Base-by-base conservation (phyloP, 2,329 filamentous ascomycete species). In the Amylocarpus encephaloides region DNA sequence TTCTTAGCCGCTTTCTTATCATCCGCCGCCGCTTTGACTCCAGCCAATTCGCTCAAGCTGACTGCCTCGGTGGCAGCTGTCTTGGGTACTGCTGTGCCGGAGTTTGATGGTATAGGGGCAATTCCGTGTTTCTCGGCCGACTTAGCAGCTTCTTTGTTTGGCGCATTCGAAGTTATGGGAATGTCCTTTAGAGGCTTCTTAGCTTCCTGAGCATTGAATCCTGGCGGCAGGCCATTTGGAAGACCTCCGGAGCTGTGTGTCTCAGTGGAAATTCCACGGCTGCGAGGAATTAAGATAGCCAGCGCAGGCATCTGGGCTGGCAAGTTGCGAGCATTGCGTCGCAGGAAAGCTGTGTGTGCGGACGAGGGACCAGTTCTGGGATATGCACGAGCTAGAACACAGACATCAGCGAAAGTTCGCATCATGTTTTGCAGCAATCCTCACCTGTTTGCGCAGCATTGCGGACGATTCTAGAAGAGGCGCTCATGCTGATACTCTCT, bases 201-300 rank as follows among this genome's bases (percentile, higher is more conserved):
- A 10, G 84, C 83, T 66, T 85, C 71, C 59, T 85, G 76, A 18
- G 82, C 71, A 67, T 85, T 85, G 71, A 87, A 88, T 33, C 84
- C 83, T 29, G 84, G 84, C 48, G 84, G 84, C 22, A 83, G 84
- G 49, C 75, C 78, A 48, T 71, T 70, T 46, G 74, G 69, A 32
- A 49, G 41, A 2, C 42, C 51, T 52, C 74, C 70, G 47, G 75
- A 67, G 49, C 73, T 72, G 65, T 81, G 78, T 56, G 78, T 75
- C 51, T 83, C 79, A 60, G 81, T 85, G 42, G 76, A 73, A 60
- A 82, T 70, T 60, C 68, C 67, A 63, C 81, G 77, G 51, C 22
- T 26, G 22, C 73, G 64, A 15, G 80, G 79, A 48, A 83, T 72
- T 51, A 83, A 67, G 33, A 83, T 70, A 41, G 79, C 78, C 59